These are phyloP conservation scores for Tinospora cordifolia DNA, from an alignment of 164 flowering plant species.

Conservation along the genomic window DNA sequence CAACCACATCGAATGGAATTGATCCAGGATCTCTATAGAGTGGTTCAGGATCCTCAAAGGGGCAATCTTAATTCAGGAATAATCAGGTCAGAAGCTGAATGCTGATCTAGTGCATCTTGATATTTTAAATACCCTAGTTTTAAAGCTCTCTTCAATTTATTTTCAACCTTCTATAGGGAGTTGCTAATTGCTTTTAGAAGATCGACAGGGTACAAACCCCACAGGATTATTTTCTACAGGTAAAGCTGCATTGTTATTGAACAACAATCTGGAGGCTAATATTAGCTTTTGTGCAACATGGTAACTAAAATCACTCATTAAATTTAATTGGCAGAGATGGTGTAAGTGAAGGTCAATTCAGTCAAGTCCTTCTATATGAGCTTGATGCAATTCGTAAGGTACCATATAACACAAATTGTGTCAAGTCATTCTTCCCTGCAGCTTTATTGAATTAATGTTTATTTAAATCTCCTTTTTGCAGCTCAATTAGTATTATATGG, in stretches of 20 bases:
- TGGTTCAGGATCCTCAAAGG: conserved; percentile 29
- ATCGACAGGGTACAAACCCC: conserved; percentile 47
- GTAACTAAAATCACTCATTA: not conserved
- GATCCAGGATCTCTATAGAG: conserved; percentile 56
- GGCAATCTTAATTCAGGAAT: conserved; percentile 47
- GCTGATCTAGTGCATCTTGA: not conserved
- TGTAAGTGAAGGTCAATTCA: conserved; percentile 78
- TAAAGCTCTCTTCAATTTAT: not conserved
- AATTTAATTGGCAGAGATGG: conserved; percentile 61
- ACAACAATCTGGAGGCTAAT: not conserved
- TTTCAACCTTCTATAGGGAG: conserved; percentile 39
- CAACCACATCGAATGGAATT: conserved; percentile 53
- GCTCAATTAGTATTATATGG: not conserved
- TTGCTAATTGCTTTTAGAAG: conserved; percentile 41
- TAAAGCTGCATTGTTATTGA: conserved; percentile 3
- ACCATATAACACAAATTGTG: no score
- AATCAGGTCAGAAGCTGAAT: conserved; percentile 43
- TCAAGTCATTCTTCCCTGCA: not conserved
- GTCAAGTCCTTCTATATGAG: conserved; percentile 26
- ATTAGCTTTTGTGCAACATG: not conserved
- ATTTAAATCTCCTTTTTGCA: not conserved
- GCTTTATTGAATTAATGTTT: not conserved
- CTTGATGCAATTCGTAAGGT: conserved; percentile 29
- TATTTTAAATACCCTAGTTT: not conserved
- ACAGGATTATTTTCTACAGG: conserved; percentile 81